Percentiles rank a stretch among this genome's conserved stretches.
These are phyloP conservation scores for Fomitopsis palustris DNA, from an alignment of 1,284 basidiomycete species.

Conservation along the genomic window DNA sequence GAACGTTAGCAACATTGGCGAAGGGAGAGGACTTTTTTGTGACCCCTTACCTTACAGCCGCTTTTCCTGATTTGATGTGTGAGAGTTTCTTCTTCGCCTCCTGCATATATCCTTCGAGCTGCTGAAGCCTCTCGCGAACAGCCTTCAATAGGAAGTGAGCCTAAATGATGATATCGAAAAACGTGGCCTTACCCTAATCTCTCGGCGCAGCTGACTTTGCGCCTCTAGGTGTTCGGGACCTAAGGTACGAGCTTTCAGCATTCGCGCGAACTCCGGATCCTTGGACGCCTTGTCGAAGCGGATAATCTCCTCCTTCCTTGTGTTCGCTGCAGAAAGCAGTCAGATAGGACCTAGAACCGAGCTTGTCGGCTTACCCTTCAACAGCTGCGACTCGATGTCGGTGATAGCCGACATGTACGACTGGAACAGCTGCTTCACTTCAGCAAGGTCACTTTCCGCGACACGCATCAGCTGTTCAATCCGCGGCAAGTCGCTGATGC, in stretches of 20 bases:
- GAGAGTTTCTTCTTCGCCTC: slow-evolving; percentile 67
- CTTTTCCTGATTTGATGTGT: slow-evolving; percentile 60
- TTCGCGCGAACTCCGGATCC: slow-evolving; percentile 77
- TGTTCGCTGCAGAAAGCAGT: slow-evolving; percentile 46
- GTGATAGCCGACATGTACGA: slow-evolving; percentile 40
- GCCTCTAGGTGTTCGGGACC: slow-evolving; percentile 86
- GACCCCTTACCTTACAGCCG: slow-evolving; percentile 52
- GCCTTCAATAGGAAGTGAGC: slow-evolving; percentile 34
- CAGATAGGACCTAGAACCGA: neutral
- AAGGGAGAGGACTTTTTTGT: neutral
- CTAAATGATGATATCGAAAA: neutral
- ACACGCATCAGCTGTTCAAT: slow-evolving; percentile 47
- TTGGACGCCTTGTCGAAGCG: slow-evolving; percentile 73
- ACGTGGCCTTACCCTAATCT: slow-evolving; percentile 52
- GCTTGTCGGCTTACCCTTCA: slow-evolving; percentile 49
- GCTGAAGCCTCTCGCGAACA: slow-evolving; percentile 68
- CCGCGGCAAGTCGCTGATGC: slow-evolving; percentile 45
- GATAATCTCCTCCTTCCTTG: slow-evolving; percentile 70
- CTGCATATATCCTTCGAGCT: slow-evolving; percentile 73
- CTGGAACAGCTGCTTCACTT: slow-evolving; percentile 42
- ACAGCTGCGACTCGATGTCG: slow-evolving; percentile 58
- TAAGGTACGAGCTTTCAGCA: slow-evolving; percentile 78
- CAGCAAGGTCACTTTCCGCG: slow-evolving; percentile 49
- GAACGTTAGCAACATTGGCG: neutral
- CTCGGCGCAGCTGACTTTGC: slow-evolving; percentile 70